Base-by-base conservation (phyloP, 257 asterid genomes). In the Osmanthus fragrans region DNA sequence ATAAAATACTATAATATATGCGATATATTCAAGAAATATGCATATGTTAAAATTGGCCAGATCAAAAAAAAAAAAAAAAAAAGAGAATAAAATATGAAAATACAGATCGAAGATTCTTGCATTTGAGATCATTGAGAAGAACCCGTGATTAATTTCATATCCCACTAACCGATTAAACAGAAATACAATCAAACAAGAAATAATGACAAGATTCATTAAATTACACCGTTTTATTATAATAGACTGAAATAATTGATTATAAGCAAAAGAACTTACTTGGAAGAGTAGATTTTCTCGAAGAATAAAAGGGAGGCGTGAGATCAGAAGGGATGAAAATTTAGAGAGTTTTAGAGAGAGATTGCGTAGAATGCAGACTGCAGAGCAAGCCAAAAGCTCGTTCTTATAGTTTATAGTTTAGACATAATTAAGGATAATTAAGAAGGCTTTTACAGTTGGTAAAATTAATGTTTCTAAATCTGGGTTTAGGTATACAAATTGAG, bases 331-430 rank as follows among this genome's bases (percentile, higher is more conserved):
- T 19, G 73, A 76, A 54, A 47, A 63, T 79, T 83, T 78, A 77
- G 86, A 86, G 83, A 79, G 87, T 78, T 81, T 81, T 63, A 80
- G 81, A 84, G 84, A 80, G 85, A 82, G 90, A 80, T 88, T 85
- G 92, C 91, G 92, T 88, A 86, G 71, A 83, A 85, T 85, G 79
- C 75, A 67, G 64, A 78, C 80, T 47, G 66, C 82, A 82, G 76
- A 75, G 82, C 69, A 80, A 25, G 66, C 70, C 81, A 74, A 23
- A 39, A 64, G 40, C 7, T 66, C 65, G 71, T 18, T 60, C 76
- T 76, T 76, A 63, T 84, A 19, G 67, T 37, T 36, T 27, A 72
- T 40, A 72, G 64, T 42, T 39, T 47, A 29, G 36, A 58, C 7
- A 71, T 25, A 21, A 72, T 65, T 82, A 64, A 71, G 40, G 5